Base-by-base conservation (phyloP, 164 flowering plant genomes). In the Nymphaea thermarum region DNA sequence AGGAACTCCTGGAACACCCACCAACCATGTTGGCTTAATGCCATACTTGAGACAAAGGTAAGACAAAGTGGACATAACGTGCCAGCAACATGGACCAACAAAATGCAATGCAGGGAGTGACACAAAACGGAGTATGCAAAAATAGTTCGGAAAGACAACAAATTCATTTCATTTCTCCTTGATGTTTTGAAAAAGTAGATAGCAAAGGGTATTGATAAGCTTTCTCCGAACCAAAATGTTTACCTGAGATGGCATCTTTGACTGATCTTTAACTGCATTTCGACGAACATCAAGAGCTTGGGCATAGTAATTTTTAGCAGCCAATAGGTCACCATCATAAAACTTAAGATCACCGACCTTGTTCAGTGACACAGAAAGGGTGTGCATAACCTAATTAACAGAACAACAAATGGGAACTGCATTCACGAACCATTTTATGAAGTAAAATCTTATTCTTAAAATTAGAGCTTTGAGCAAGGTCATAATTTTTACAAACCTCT, bases 271-370 rank as follows among this genome's bases (percentile, higher is more conserved):
- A 66, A 84, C 71, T 18, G 93, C 91, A 83, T 80, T 81, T 42
- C 90, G 96, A 0, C 99, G 96, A 67, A 90, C 89, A 75, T 87
- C 82, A 70, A 95, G 76, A 65, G 99, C 85, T 63, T 77, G 85
- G 44, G 78, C 71, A 77, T 95, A 95, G 70, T 81, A 85, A 53
- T 83, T 78, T 77, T 86, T 82, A 51, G 98, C 86, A 66, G 86
- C 82, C 83, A 77, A 74, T 66, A 95, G 77, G 68, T 95, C 94
- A 41, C 87, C 98, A 66, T 78, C 91, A 74, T 92, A 87, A 67
- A 92, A 95, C 75, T 90, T 92, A 17, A 92, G 87, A 80, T 95
- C 99, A 64, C 99, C 99, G 78, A 95, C 85, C 79, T 95, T 95
- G 76, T 95, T 95, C 43, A 92, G 90, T 45, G 99, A 95, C 62